phyloP scores from a whole-genome alignment of 2,329 filamentous ascomycete species.

The Diplodia seriata region DNA sequence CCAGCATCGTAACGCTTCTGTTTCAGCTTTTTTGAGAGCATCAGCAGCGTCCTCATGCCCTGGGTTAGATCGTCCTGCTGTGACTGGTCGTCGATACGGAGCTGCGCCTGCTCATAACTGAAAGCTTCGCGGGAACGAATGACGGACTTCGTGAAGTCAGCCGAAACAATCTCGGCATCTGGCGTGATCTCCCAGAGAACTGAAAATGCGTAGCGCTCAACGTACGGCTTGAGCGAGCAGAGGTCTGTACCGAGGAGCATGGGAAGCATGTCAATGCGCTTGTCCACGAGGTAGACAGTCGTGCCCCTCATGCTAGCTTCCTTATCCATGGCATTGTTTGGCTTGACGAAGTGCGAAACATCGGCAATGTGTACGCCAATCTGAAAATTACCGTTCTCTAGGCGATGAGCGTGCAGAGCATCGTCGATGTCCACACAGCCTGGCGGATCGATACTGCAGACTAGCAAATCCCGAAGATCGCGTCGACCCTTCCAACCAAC shows the following conservation, averaged over 20 bases:
- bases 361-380: constrained; percentile 98
- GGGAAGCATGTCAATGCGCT: constrained; percentile 99
- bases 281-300: constrained; percentile 96
- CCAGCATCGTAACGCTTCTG: constrained; percentile 97
- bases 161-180: constrained; percentile 81
- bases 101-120: constrained; percentile 94
- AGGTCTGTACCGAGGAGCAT: constrained; percentile 94
- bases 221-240: constrained; percentile 95
- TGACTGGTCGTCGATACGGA: constrained; percentile 87
- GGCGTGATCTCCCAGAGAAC: constrained; percentile 79
- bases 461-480: constrained; percentile 83
- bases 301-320: constrained; percentile 94
- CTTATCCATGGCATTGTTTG: constrained; percentile 94
- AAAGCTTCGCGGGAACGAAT: constrained; percentile 97
- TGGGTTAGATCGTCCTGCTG: constrained; percentile 88
- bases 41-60: constrained; percentile 85
- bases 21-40: constrained; percentile 89
- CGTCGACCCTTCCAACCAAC: constrained; percentile 85
- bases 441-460: constrained; percentile 96
- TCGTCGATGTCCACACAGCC: constrained; percentile 99
- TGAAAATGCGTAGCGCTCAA: constrained; percentile 72
- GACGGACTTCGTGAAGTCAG: constrained; percentile 95
- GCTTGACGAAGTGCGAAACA: constrained; percentile 98
- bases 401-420: constrained; percentile 81
- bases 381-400: constrained; percentile 93